Conservation (phyloP, 1,284 basidiomycete genomes). For the Limonomyces culmigenus region DNA sequence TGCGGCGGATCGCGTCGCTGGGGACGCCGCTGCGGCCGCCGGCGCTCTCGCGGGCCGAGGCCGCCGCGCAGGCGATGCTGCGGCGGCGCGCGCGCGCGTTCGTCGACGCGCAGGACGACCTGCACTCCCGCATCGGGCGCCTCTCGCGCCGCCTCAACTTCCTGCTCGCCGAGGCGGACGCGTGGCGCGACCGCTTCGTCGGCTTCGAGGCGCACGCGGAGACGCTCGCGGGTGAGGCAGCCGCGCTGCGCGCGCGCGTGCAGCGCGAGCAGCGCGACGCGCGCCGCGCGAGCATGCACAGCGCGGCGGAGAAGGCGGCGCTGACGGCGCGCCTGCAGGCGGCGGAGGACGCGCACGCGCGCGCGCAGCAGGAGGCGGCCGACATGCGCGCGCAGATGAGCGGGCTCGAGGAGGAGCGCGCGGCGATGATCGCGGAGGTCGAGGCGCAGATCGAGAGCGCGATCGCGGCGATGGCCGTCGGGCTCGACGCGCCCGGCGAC, state of each 20-base stretch:
- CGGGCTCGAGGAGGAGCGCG: slow-evolving; percentile 67
- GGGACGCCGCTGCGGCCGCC: slow-evolving; percentile 55
- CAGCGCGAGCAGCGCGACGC: slow-evolving; percentile 81
- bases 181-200: slow-evolving; percentile 85
- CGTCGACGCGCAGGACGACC: slow-evolving; percentile 82
- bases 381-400: slow-evolving; percentile 66
- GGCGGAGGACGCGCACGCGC: slow-evolving; percentile 57
- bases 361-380: slow-evolving; percentile 51
- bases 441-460: slow-evolving; percentile 77
- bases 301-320: slow-evolving; percentile 59
- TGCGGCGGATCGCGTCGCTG: slow-evolving; percentile 74
- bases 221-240: slow-evolving; percentile 71
- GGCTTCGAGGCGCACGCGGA: slow-evolving; percentile 88
- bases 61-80: slow-evolving; percentile 71
- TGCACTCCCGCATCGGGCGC: slow-evolving; percentile 80
- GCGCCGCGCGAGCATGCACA: slow-evolving; percentile 59
- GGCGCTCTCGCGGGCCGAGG: slow-evolving; percentile 61
- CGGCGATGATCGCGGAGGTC: slow-evolving; percentile 75
- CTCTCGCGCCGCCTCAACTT: slow-evolving; percentile 74
- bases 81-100: slow-evolving; percentile 82
- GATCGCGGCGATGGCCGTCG: slow-evolving; percentile 66
- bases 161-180: slow-evolving; percentile 78
- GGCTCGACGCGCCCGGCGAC: slow-evolving; percentile 16
- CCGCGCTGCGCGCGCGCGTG: slow-evolving; percentile 66
- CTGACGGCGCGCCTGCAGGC: slow-evolving; percentile 57